phyloP scores from a whole-genome alignment of 139 green algal genomes.

The Desmodesmus armatus region DNA sequence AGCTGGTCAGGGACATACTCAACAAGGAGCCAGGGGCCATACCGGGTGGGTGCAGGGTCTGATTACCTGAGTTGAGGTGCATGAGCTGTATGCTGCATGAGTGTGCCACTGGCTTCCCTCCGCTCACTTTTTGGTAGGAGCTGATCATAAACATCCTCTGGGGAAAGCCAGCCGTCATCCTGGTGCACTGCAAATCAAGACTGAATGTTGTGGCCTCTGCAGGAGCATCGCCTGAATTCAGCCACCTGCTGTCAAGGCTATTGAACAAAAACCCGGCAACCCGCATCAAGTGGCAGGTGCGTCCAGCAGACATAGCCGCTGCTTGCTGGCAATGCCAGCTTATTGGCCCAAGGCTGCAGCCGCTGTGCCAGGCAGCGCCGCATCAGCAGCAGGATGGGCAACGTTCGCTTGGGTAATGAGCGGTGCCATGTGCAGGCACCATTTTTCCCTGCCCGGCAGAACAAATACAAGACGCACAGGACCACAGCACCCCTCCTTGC shows the following conservation, averaged over 20 bases:
- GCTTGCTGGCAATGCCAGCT: background rate
- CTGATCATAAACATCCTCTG: no score
- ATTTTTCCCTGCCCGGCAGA: no score
- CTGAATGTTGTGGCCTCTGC: conserved; percentile 24
- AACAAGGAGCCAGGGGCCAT: conserved; percentile 69
- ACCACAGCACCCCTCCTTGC: no score
- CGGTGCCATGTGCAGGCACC: no score
- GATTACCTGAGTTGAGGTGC: background rate
- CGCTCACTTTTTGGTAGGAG: no score
- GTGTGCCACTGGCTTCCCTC: no score
- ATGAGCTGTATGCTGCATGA: background rate
- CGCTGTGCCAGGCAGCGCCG: no score
- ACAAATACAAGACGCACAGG: no score
- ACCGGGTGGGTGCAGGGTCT: conserved; percentile 32
- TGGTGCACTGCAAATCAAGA: background rate
- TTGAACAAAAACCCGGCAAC: conserved; percentile 88
- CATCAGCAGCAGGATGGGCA: no score
- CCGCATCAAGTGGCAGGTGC: conserved; percentile 73
- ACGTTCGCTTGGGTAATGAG: no score
- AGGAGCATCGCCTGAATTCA: conserved; percentile 75
- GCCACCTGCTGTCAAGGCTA: conserved; percentile 78
- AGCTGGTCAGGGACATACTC: conserved; percentile 85
- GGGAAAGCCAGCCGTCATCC: no score
- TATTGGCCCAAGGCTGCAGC: background rate
- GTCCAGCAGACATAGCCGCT: background rate